Base-by-base conservation (phyloP, 2,329 filamentous ascomycete species). In the Emergomyces pasteurianus region DNA sequence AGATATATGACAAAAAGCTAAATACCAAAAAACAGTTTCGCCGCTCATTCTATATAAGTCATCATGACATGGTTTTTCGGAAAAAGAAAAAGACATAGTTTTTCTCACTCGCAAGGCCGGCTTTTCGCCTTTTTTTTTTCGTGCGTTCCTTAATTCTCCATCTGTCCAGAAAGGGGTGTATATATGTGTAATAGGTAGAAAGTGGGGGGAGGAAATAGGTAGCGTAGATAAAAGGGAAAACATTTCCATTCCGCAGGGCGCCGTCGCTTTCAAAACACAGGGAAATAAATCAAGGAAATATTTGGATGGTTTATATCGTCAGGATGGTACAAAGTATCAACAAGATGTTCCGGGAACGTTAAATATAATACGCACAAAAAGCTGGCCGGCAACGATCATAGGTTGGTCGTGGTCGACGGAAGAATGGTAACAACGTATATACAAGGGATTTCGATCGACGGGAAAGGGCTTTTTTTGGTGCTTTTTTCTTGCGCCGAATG, bases 11-110 rank as follows among this genome's bases (percentile, higher is more conserved):
- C 4, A 38, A 42, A 47, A 10, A 26, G 21, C 43, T 47, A 5
- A 8, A 23, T 47, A 21, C 42, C 23, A 46, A 46, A 31, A 56
- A 56, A 55, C 9, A 18, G n/a, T 47, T 23, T 61, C 62, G 62
- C 62, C 60, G 58, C 60, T 64, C 62, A 52, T 55, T 64, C 60
- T 63, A 62, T 64, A 58, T 49, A 58, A 26, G 61, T 64, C 58
- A 64, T 62, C 61, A 58, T 52, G 46, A 58, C 36, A 58, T n/a
- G 38, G 53, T 4, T 26, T 12, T 47, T 47, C 3, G 14, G 21
- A 23, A 21, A 5, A 23, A 47, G 3, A 21, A 47, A 23, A 14
- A 47, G 42, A 43, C 42, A n/a, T 18, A 2, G 5, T n/a, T 58
- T 58, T 60, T 43, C 52, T 58, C 57, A 42, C 60, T 60, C 38